Base-by-base conservation (phyloP, 2,329 filamentous ascomycete species). In the Aspergillus jensenii region DNA sequence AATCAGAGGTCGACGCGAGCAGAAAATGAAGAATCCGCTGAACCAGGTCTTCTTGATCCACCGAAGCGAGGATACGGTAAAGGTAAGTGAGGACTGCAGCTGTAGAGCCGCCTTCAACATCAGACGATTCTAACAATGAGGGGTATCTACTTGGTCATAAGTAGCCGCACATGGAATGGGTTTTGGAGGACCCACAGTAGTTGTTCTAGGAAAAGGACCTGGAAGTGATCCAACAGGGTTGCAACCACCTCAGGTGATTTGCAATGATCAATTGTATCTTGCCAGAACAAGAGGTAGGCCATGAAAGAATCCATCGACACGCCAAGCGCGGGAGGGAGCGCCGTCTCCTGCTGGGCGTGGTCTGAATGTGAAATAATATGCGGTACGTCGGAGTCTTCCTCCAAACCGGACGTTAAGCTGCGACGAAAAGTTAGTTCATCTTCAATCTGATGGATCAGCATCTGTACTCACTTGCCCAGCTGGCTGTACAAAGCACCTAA, bases 241-340 rank as follows among this genome's bases (percentile, higher is more conserved):
- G 91, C 91, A 72, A 93, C 95, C 65, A 99, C 91, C 71, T 98
- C 93, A 1, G 87, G 82, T 3, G 93, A 98, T 67, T 88, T 87
- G 78, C 95, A 99, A 75, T 98, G 93, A 72, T 98, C 95, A 60
- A 99, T 80, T 35, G 97, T 93, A 73, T 99, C 95, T 76, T 99
- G 95, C 95, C 95, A 99, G 71, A 99, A 99, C 6, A 96, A 81
- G 49, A 99, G 82, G 71, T 98, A 96, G 0, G 95, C 96, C 43
- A 99, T 82, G 69, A 99, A 99, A 0, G 93, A 96, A 55, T 93
- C 88, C 69, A 98, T 85, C 67, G 97, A 91, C n/a, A 87, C 84
- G 67, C 91, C 89, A 62, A 96, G 92, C 59, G 91, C 88, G 87
- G 71, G 89, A 88, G 49, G 91, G 87, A 75, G 86, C 87, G 63